Evolutionary conservation across 495 filamentous ascomycete genomes (phyloP), one percentile per base, ranked within the genome.

Genomic region (Lasiosphaeria hispida): DNA sequence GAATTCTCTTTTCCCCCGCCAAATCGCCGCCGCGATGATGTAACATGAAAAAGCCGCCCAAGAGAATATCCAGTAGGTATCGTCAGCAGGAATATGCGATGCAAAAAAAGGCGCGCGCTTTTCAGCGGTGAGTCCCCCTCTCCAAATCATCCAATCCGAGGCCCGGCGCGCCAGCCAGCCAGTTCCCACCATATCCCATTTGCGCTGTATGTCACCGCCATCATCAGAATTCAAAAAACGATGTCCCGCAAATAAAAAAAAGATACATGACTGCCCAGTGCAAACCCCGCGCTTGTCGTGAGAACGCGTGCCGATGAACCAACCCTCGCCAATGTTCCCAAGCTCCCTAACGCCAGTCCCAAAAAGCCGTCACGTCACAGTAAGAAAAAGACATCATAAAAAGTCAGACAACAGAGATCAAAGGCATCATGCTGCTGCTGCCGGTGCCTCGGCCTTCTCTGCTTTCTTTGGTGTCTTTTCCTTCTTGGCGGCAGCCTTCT

Each of bases 401-500:
- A 63, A 36, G 36, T 34, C 37, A 36, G 10, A 47, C 17, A 42
- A 15, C 37, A 48, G 48, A 30, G 14, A 30, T 30, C 23, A 59
- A 59, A 61, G 58, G 60, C 59, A 60, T 64, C 48, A 67, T 55
- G 60, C 61, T 43, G 17, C 11, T 11, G 10, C 65, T 62, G 55
- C 59, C 55, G 47, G 56, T 63, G 60, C 72, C 41, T 69, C 65
- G 9, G 75, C 75, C 58, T 72, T 71, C 58, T 72, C 76, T 42
- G 77, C 83, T 74, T 87, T 85, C 80, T 84, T 85, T 17, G 83
- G 69, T 10, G 81, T 70, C 59, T 84, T 82, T 67, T 83, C 77
- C 83, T 91, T 93, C 77, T 82, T 83, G 8, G 81, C 69, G 34
- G 83, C 74, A 51, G 84, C 84, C 74, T 87, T 85, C 80, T 83